phyloP scores from a whole-genome alignment of 306 rosid species.

The cucumber (Cucumis sativus) region DNA sequence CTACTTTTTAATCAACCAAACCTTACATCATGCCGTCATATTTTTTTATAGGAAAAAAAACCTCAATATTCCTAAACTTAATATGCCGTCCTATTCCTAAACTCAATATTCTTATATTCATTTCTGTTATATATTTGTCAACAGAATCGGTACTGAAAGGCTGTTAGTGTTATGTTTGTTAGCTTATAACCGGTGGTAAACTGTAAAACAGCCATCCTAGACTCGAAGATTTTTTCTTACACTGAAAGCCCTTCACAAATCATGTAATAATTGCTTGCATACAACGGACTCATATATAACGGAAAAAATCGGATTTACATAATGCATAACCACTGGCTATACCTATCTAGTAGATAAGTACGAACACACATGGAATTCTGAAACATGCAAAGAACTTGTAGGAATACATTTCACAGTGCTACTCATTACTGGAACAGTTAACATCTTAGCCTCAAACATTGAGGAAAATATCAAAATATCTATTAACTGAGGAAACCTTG shows the following conservation, averaged over 20 bases:
- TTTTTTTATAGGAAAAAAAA: not conserved
- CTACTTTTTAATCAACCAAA: not conserved
- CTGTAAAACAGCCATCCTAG: not conserved
- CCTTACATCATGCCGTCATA: not conserved
- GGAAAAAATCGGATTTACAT: not conserved
- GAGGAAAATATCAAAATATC: not conserved
- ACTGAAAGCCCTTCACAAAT: not conserved
- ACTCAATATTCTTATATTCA: not conserved
- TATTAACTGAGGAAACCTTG: not conserved
- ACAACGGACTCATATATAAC: not conserved
- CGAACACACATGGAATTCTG: not conserved
- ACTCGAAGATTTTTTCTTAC: not conserved
- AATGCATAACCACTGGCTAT: not conserved
- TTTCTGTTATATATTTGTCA: not conserved
- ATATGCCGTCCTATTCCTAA: not conserved
- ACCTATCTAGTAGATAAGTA: not conserved
- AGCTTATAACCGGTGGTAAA: not conserved
- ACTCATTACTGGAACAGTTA: not conserved
- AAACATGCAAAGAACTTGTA: not conserved
- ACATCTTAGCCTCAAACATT: not conserved
- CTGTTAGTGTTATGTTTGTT: not conserved
- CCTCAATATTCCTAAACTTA: too few species aligned
- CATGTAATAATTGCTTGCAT: not conserved
- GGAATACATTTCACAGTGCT: not conserved
- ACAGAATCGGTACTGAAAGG: not conserved